Conservation (phyloP, 805 yeast genomes). For the Kodamaea hsintzibuensis region DNA sequence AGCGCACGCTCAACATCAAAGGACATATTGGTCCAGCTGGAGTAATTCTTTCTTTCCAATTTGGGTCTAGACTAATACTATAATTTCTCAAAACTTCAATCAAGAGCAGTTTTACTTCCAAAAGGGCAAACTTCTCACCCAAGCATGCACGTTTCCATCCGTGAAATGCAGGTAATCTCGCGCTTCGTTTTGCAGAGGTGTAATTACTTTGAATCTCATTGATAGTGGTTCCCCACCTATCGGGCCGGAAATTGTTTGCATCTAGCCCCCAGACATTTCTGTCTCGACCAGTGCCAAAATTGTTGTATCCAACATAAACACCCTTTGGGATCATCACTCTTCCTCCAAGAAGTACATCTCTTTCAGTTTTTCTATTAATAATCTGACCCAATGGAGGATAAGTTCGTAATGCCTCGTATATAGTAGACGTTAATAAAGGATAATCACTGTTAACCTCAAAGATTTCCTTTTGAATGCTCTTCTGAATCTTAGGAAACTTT, state of each 20-base stretch:
- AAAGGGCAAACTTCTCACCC: constrained; percentile 58
- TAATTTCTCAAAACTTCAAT: constrained; percentile 37
- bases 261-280: constrained; percentile 44
- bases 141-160: constrained; percentile 62
- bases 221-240: constrained; percentile 50
- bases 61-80: constrained; percentile 36
- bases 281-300: constrained; percentile 52
- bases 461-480: constrained; percentile 24
- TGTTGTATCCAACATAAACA: constrained; percentile 56
- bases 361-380: constrained; percentile 49
- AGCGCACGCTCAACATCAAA: constrained; percentile 29
- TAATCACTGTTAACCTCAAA: neutral
- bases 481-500: constrained; percentile 39
- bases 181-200: constrained; percentile 44
- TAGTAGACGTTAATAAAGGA: constrained; percentile 33
- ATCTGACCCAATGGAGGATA: constrained; percentile 60
- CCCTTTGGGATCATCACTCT: constrained; percentile 49
- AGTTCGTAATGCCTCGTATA: constrained; percentile 50
- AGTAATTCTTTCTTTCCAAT: constrained; percentile 52
- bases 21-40: constrained; percentile 64
- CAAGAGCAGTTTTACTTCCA: constrained; percentile 43
- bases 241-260: constrained; percentile 46
- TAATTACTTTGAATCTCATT: constrained; percentile 42
- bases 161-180: constrained; percentile 54
- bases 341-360: constrained; percentile 38